phyloP scores from a whole-genome alignment of 2,329 filamentous ascomycete species.

The Fusarium armeniacum region DNA sequence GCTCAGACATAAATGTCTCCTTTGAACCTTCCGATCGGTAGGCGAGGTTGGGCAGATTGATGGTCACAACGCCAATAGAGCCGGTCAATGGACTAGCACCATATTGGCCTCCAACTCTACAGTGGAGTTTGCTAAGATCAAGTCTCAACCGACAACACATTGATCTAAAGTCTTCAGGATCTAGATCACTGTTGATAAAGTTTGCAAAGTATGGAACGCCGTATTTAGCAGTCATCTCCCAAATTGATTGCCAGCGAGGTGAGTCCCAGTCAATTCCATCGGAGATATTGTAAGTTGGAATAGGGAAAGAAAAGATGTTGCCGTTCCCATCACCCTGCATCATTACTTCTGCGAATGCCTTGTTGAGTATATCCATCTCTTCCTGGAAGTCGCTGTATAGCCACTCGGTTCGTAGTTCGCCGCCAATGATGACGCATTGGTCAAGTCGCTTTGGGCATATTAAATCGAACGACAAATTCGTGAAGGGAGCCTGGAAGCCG shows the following conservation, averaged over 20 bases:
- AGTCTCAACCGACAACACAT: constrained; percentile 47
- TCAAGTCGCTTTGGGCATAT: constrained; percentile 40
- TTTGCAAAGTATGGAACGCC: constrained; percentile 48
- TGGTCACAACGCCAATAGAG: constrained; percentile 43
- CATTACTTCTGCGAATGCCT: constrained; percentile 47
- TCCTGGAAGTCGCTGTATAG: constrained; percentile 44
- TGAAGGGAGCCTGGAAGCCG: constrained; percentile 47
- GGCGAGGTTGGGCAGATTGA: constrained; percentile 44
- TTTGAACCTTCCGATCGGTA: constrained; percentile 31
- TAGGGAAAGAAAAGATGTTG: constrained; percentile 47
- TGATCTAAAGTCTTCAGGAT: constrained; percentile 46
- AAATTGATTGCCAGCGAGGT: constrained; percentile 43
- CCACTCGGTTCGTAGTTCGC: constrained; percentile 36
- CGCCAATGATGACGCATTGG: constrained; percentile 42
- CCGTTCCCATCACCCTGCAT: constrained; percentile 47
- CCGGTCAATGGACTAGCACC: constrained; percentile 44
- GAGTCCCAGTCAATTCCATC: constrained; percentile 48
- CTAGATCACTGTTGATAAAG: constrained; percentile 46
- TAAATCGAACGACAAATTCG: constrained; percentile 43
- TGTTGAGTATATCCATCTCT: constrained; percentile 48
- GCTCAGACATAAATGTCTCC: constrained; percentile 28
- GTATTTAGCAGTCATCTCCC: constrained; percentile 49
- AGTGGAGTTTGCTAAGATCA: constrained; percentile 46
- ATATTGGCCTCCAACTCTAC: constrained; percentile 44
- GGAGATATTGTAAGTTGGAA: constrained; percentile 44